Conservation (phyloP, 208 protist genomes). For the Crithidia mellificae region DNA sequence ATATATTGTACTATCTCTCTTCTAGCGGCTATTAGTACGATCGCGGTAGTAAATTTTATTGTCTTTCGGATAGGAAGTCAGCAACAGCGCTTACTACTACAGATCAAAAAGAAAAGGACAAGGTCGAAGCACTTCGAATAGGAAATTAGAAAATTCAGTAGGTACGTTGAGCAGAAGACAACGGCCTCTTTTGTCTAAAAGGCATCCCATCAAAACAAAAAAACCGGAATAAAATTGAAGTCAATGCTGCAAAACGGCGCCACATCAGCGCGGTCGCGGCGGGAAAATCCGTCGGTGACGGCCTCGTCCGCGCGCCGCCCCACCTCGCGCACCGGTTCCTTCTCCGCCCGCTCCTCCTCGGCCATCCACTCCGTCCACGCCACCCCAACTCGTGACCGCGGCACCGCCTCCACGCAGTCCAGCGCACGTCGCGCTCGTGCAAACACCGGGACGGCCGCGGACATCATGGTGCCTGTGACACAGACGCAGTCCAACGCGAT, state of each 20-base stretch:
- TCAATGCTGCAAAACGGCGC: conserved; percentile 12
- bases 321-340: too few relatives aligned
- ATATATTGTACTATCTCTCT: too few relatives aligned
- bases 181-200: not conserved
- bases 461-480: too few relatives aligned
- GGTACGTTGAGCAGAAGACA: too few relatives aligned
- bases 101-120: too few relatives aligned
- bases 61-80: too few relatives aligned
- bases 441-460: not conserved
- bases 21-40: too few relatives aligned
- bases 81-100: too few relatives aligned
- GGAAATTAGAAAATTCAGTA: too few relatives aligned
- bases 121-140: too few relatives aligned
- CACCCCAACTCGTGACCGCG: not conserved
- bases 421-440: conserved; percentile 13
- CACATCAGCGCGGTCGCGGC: conserved; percentile 20
- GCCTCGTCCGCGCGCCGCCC: conserved; percentile 16
- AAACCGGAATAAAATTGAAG: too few relatives aligned
- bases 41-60: too few relatives aligned
- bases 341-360: conserved; percentile 5
- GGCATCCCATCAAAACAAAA: not conserved
- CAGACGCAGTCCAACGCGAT: conserved; percentile 59
- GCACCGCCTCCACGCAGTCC: conserved; percentile 7
- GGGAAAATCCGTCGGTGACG: not conserved
- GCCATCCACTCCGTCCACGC: not conserved